Percentiles rank a stretch among this genome's conserved stretches.
phyloP scores from a whole-genome alignment of 2,329 filamentous ascomycete genomes.

The Macrophomina tecta region DNA sequence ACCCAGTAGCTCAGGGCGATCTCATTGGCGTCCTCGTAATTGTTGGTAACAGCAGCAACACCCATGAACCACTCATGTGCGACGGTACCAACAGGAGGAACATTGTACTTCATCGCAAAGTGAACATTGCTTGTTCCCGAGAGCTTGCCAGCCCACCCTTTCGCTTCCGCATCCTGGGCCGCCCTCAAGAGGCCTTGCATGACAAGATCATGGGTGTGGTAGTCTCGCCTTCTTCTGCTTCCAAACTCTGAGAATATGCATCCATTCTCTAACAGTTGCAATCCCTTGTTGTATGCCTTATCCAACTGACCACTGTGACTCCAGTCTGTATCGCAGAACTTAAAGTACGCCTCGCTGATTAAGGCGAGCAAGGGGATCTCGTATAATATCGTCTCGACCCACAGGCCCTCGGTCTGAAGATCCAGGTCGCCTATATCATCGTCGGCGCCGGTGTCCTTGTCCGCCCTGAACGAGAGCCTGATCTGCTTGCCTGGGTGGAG shows the following conservation, averaged over 20 bases:
- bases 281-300: conserved; percentile 81
- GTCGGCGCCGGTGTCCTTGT: conserved; percentile 64
- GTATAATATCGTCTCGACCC: conserved; percentile 96
- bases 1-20: conserved; percentile 87
- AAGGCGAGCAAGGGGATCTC: conserved; percentile 93
- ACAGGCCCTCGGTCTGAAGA: conserved; percentile 79
- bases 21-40: conserved; percentile 86
- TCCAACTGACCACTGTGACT: conserved; percentile 85
- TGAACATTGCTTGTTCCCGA: conserved; percentile 96
- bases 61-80: conserved; percentile 99
- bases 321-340: conserved; percentile 95
- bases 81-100: conserved; percentile 84
- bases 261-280: conserved; percentile 76
- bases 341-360: conserved; percentile 96
- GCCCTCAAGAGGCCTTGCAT: conserved; percentile 85
- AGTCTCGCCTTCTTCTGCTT: conserved; percentile 85
- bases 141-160: conserved; percentile 73
- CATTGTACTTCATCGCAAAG: conserved; percentile 89
- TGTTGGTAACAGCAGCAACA: conserved; percentile 84
- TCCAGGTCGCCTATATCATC: conserved; percentile 72
- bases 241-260: conserved; percentile 96
- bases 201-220: conserved; percentile 92
- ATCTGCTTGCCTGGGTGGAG: conserved; percentile 84
- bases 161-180: conserved; percentile 70
- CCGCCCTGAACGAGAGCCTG: conserved; percentile 65